Evolutionary conservation across 2,329 filamentous ascomycete genomes (phyloP).

Genomic region (Paradendryphiella salina): DNA sequence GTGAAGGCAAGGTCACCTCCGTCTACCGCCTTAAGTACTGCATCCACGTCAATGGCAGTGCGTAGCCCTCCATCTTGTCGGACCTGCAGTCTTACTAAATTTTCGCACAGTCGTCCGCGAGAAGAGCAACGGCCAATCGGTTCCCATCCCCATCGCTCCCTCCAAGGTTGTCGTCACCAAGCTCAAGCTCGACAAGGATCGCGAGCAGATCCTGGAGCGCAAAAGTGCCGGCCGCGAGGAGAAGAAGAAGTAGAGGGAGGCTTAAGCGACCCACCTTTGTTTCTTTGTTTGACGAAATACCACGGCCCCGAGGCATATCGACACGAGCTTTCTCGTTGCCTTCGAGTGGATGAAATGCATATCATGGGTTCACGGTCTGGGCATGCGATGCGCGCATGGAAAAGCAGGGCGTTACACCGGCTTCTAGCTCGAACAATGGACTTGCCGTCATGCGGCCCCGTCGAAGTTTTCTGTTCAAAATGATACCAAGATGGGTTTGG

Average conservation of each 20-base stretch:
- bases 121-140: constrained; percentile 95
- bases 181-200: constrained; percentile 97
- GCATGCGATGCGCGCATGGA: constrained; percentile 41
- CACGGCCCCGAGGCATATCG: constrained; percentile 42
- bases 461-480: constrained; percentile 39
- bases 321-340: constrained; percentile 42
- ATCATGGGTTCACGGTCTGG: constrained; percentile 44
- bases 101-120: constrained; percentile 72
- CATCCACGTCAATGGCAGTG: constrained; percentile 86
- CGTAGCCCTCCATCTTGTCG: constrained; percentile 19
- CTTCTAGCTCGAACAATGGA: constrained; percentile 46
- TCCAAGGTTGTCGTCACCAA: constrained; percentile 98
- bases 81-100: constrained; percentile 25
- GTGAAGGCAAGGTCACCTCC: constrained; percentile 96
- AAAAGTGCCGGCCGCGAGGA: constrained; percentile 79
- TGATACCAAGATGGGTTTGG: constrained; percentile 35
- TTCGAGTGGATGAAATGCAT: constrained; percentile 47
- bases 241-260: constrained; percentile 66
- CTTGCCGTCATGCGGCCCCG: constrained; percentile 41
- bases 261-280: constrained; percentile 49
- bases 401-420: constrained; percentile 46
- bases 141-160: constrained; percentile 90
- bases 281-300: constrained; percentile 46
- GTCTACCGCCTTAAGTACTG: constrained; percentile 84
- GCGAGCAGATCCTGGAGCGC: constrained; percentile 84